Evolutionary conservation across 805 yeast genomes (phyloP), one percentile per base, ranked within the genome.

Genomic region (Metschnikowia peoriensis): DNA sequence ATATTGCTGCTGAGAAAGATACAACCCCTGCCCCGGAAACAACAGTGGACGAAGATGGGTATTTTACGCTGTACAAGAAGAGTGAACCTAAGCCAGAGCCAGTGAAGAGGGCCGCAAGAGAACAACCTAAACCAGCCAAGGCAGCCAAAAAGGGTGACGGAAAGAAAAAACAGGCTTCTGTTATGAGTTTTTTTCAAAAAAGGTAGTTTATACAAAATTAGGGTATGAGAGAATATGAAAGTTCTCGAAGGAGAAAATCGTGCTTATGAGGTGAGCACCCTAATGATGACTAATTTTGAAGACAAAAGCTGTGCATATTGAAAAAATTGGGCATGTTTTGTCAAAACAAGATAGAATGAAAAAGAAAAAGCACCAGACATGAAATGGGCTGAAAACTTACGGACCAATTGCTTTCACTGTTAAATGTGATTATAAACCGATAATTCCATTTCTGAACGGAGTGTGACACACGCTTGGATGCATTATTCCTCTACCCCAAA

Each of bases 101-200:
- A 4, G 17, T 32, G 34, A 49, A 37, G 37, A 47, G 27, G 45
- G 28, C 42, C 22, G 39, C 37, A n/a, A 49, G 22, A 14, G 39
- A 44, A 39, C 46, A 45, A 32, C 28, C 45, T 11, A 47, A 47
- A 32, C 32, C 32, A 7, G 15, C 39, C 15, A 50, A 49, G 40
- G 42, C 44, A 16, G 12, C 15, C 15, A 34, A 28, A 35, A 61
- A 59, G 11, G 17, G 29, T 22, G 61, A 58, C 40, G 54, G 66
- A 16, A 62, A 68, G 52, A 69, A 71, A 59, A 68, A 76, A 46
- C 80, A 80, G 54, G 55, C 76, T 6, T 75, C 81, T 1, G 62
- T 80, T 40, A 68, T 78, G 77, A 78, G 67, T 55, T 80, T 80
- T 59, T 80, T 80, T 59, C 75, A 75, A 7, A 75, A 75, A 61